Base-by-base conservation (phyloP, 2,329 filamentous ascomycete species). In the Clonostachys rosea region DNA sequence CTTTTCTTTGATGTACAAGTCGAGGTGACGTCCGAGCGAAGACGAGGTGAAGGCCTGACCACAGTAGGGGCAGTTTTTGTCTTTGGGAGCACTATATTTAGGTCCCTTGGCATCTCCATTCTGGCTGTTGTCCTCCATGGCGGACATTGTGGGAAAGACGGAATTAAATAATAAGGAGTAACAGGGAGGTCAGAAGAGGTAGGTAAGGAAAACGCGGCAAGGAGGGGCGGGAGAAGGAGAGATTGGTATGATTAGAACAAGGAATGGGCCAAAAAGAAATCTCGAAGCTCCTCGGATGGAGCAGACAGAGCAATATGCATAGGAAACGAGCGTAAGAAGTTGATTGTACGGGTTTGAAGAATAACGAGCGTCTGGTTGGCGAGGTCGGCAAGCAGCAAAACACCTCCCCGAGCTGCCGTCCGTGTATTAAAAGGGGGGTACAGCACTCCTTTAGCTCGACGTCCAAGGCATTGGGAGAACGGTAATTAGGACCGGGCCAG, bases 1-100 rank as follows among this genome's bases (percentile, higher is more conserved):
- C 71, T 91, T 95, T 49, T 91, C 86, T 61, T 91, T 91, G 59
- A 96, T 91, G 66, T 95, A 96, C 37, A 96, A 81, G 64, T 97
- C 92, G 55, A 96, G 84, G 68, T 97, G 92, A 42, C 92, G 86
- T 44, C 92, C 92, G 46, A 97, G 81, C 3, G 90, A 95, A 14
- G 91, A 96, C 2, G 91, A 96, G 14, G 92, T 96, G 63, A 96
- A 97, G 7, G 86, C 78, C 65, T 96, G 90, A 42, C 83, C 78
- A 66, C 92, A 97, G 70, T 89, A 97, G 35, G 86, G 88, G 64
- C 92, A 96, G 53, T 76, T 84, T 62, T 89, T 90, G 71, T 97
- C 91, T 68, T 97, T 97, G 49, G 78, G 44, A 17, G 47, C 47
- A 39, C 43, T 43, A 39, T 49, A 49, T 44, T 49, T 49, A 40